Evolutionary conservation across 345 rosid species (phyloP), one percentile per base, ranked within the genome.

Genomic region (Eucalyptus fibrosa): DNA sequence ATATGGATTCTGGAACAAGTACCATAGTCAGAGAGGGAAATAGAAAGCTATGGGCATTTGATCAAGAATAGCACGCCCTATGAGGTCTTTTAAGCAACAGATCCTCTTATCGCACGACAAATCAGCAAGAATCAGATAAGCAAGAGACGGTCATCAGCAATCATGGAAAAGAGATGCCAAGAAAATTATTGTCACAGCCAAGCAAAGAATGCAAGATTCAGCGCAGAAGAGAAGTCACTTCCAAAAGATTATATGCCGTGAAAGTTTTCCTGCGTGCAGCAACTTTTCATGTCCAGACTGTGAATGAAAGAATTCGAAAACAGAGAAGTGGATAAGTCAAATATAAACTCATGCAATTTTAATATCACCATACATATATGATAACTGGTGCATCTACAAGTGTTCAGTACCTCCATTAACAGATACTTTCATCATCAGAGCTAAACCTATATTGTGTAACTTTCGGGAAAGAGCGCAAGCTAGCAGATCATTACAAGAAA

Each of bases 1-100:
- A 91, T 96, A 97, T 1, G 99, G 99, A 69, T 93, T 97, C 99
- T 96, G 93, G 77, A 69, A 87, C 50, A 92, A 87, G 50, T 44
- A 81, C 8, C 45, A 45, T 30, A 53, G 80, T 59, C 88, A 88
- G 86, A 42, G 69, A 87, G 55, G 50, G 13, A 16, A 86, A 50
- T 26, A 50, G 56, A 53, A 12, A 85, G 28, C 32, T n/a, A 17
- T 50, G 55, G 21, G 55, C 55, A 50, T 50, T 44, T n/a, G 32
- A 55, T 69, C 65, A 10, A 24, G n/a, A 59, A 59, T 9, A 24
- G 65, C 65, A 59, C 28, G n/a, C n/a, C 65, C 12, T 26, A 26
- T 10, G 65, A 59, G 30, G 28, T 26, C 14, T 59, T 59, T 24
- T 9, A 59, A 26, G 65, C 30, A 59, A 59, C 30, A 59, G 65